Evolutionary conservation across 768 basidiomycete genomes (phyloP), one percentile per base, ranked within the genome.

Genomic region (Pholiota microspora): DNA sequence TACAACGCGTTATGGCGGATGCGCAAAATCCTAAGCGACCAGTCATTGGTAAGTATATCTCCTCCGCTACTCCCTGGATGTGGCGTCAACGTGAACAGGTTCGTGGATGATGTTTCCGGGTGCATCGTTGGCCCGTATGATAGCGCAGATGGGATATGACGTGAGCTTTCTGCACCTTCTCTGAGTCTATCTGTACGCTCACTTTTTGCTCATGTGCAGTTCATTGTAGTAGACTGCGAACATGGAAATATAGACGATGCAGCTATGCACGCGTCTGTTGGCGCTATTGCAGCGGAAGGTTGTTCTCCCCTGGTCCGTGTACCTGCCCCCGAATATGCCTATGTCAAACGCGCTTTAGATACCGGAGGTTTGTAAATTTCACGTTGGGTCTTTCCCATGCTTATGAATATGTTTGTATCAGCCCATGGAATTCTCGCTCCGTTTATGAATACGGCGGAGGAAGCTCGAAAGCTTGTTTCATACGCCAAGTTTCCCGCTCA

Each of bases 41-140:
- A 29, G 62, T 61, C 24, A 45, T 64, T 38, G 62, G 62, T 61
- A 34, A 16, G 58, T 10, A 13, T 4, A 36, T 54, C 24, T n/a
- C 40, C 13, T 25, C 12, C 13, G n/a, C 2, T 28, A 3, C 25
- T 2, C 28, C 6, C 24, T 48, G 12, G 38, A 23, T 27, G 7
- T 45, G 24, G 34, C 15, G 25, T 29, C 24, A n/a, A 47, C 8
- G 8, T 31, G 15, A 29, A 29, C 29, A 61, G 62, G 62, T 7
- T 64, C 60, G 23, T 64, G 60, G 60, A 60, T 61, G 52, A 64
- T 64, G 62, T 54, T 64, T 36, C 60, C 58, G 29, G 60, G 60
- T 24, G 57, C 56, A 15, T 54, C 58, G 9, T 34, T 64, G 24
- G 62, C 58, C 8, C 54, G 60, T n/a, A 58, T 58, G 56, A 45